Base-by-base conservation (phyloP, 768 basidiomycete species). In the Amanita exitialis region DNA sequence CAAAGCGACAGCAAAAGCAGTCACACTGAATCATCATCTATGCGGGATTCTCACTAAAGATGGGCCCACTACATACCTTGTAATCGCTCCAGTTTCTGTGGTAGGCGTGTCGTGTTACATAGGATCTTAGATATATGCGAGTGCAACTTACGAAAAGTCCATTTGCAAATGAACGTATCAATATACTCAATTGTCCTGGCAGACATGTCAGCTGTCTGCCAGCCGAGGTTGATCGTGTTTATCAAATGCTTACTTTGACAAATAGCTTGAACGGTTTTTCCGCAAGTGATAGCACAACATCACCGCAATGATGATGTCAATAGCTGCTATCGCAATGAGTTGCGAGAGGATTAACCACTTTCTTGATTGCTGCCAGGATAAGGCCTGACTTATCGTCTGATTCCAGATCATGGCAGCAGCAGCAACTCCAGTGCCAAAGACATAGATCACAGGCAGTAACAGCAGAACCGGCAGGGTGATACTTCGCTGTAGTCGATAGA, bases 11-110 rank as follows among this genome's bases (percentile, higher is more conserved):
- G n/a, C 34, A 34, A 36, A 18, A 9, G 46, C 46, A 30, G 46
- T 47, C 18, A 35, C 46, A 9, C 46, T 47, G 34, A 4, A 18
- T 7, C 8, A 21, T 4, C 20, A 6, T 34, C 4, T 1, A 15
- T 9, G 7, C 8, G 15, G 32, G 8, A 20, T 10, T n/a, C 16
- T 9, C 16, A 20, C 18, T 18, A 20, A 21, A n/a, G 13, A 36
- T 47, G 12, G 32, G 4, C 13, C 36, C 32, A n/a, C 6, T 8
- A 20, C 46, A 36, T 47, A 35, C 46, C 46, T 35, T 0, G 46
- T 47, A 32, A 47, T 47, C 32, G 34, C 15, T n/a, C 46, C 46
- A 30, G 46, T 47, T 35, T 47, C 46, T 47, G 16, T 6, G 32
- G 10, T 12, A 35, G 18, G n/a, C 6, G 16, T 32, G 30, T 28